Evolutionary conservation across 768 basidiomycete genomes (phyloP).

Genomic region (Tubosaeta sp.): DNA sequence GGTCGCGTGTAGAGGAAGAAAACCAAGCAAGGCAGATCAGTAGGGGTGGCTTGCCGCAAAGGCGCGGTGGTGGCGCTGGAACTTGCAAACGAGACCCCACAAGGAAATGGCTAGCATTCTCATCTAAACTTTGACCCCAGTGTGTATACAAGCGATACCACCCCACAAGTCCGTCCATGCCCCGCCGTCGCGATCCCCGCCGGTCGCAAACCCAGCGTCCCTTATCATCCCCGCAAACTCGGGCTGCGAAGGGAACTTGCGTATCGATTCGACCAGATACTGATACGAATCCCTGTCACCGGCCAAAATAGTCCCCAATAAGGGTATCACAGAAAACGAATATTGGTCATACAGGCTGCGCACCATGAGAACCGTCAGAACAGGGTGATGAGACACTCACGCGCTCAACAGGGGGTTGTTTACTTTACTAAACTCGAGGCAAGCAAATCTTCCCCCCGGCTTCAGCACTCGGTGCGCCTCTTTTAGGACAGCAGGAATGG

Average conservation of each 20-base stretch:
- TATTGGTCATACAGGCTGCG: conserved; percentile 88
- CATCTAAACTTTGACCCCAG: conserved; percentile 70
- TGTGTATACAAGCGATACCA: conserved; percentile 84
- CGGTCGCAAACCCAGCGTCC: conserved; percentile 78
- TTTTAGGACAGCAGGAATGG: conserved; percentile 77
- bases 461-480: conserved; percentile 94
- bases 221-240: conserved; percentile 88
- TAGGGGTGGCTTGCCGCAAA: conserved; percentile 15
- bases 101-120: not conserved
- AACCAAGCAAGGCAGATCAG: conserved; percentile 10
- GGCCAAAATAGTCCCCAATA: conserved; percentile 94
- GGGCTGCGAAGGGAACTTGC: conserved; percentile 83
- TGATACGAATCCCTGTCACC: conserved; percentile 94
- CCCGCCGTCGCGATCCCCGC: conserved; percentile 69
- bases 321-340: conserved; percentile 92
- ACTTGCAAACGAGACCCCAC: conserved; percentile 2
- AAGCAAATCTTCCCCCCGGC: conserved; percentile 93
- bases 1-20: conserved; percentile 23
- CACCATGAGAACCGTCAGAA: conserved; percentile 4
- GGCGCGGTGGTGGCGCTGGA: conserved; percentile 28
- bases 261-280: conserved; percentile 96
- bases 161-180: conserved; percentile 86
- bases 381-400: conserved; percentile 46
- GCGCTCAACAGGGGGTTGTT: conserved; percentile 79
- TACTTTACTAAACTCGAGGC: conserved; percentile 94